These are phyloP conservation scores for Suillus plorans DNA, from an alignment of 768 basidiomycete species.

Conservation along the genomic window DNA sequence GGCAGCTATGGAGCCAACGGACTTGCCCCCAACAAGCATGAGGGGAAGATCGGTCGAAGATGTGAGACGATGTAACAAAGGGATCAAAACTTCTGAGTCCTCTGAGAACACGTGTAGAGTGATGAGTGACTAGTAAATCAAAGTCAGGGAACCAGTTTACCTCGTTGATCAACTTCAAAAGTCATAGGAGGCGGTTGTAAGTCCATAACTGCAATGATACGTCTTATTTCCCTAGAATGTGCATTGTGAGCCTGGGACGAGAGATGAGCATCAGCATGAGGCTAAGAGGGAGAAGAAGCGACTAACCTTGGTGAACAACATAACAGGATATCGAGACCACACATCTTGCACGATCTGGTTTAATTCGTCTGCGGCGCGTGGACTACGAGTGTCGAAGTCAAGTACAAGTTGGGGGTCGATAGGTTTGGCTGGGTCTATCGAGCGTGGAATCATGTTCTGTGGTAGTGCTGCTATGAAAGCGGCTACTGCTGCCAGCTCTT, in stretches of 20 bases:
- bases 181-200: conserved; percentile 64
- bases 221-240: conserved; percentile 64
- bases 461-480: conserved; percentile 73
- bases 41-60: conserved; percentile 55
- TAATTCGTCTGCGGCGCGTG: conserved; percentile 61
- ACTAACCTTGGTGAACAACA: conserved; percentile 70
- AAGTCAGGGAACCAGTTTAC: conserved; percentile 16
- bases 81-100: conserved; percentile 61
- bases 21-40: conserved; percentile 65
- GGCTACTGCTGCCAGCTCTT: conserved; percentile 76
- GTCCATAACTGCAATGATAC: conserved; percentile 52
- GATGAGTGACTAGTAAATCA: background rate
- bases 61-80: conserved; percentile 65
- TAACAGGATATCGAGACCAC: conserved; percentile 73
- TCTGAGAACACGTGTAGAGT: conserved; percentile 29
- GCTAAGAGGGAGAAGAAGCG: conserved; percentile 10
- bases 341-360: conserved; percentile 58
- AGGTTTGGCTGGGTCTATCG: conserved; percentile 59
- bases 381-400: conserved; percentile 76
- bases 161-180: conserved; percentile 69
- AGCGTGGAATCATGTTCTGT: conserved; percentile 69
- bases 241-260: conserved; percentile 57
- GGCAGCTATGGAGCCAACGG: conserved; percentile 50
- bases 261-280: conserved; percentile 11
- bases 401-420: conserved; percentile 82